Percentiles rank a stretch among this genome's conserved stretches.
Evolutionary conservation across 2,329 filamentous ascomycete species (phyloP).

Genomic region (Aureobasidium sp.): DNA sequence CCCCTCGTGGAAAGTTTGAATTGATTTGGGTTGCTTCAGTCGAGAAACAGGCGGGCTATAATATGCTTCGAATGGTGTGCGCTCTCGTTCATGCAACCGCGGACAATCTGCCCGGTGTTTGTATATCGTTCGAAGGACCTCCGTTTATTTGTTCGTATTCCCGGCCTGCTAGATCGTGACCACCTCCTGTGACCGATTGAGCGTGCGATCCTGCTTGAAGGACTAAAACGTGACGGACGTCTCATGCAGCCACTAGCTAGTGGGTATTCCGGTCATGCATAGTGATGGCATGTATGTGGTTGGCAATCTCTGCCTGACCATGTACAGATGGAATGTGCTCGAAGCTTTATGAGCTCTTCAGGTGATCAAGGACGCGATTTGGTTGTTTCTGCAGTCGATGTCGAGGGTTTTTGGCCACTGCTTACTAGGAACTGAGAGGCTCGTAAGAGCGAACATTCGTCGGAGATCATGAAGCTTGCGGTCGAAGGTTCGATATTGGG

Average conservation of each 20-base stretch:
- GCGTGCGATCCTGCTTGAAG: background rate
- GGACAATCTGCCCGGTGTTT: background rate
- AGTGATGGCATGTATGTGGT: background rate
- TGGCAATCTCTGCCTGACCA: background rate
- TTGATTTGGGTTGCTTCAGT: too few relatives aligned
- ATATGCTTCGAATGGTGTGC: background rate
- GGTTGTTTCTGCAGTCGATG: background rate
- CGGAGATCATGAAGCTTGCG: background rate
- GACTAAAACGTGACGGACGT: background rate
- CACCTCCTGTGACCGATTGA: background rate
- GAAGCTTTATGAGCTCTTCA: background rate
- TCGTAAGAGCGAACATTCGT: background rate
- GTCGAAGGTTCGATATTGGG: too few relatives aligned
- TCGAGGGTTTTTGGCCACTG: background rate
- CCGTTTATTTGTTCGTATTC: background rate
- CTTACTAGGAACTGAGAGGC: too few relatives aligned
- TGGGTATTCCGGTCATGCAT: background rate
- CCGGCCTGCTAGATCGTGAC: background rate
- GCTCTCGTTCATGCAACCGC: background rate
- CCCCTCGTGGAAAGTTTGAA: too few relatives aligned
- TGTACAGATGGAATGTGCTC: background rate
- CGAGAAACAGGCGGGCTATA: background rate
- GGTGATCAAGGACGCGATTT: background rate
- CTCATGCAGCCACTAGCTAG: background rate
- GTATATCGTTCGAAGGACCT: background rate